Evolutionary conservation across 345 rosid species (phyloP).

Genomic region (Pistacia vera): DNA sequence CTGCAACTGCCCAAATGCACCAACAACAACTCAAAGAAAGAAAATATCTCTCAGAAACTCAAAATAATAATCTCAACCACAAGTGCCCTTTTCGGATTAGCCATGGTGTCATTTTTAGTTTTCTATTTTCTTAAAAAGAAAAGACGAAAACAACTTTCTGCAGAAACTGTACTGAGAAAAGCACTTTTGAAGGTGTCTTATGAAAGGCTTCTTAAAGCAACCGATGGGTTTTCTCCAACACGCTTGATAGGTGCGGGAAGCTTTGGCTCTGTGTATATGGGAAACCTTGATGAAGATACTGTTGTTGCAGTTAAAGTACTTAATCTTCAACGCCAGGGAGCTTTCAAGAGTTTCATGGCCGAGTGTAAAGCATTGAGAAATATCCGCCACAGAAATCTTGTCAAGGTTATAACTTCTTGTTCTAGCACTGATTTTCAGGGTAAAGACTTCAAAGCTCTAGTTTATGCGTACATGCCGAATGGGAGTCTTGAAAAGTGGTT

Average conservation of each 20-base stretch:
- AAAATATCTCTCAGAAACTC: background rate
- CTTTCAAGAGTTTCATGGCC: conserved; percentile 25
- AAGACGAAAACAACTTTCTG: background rate
- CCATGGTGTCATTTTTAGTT: background rate
- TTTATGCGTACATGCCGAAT: conserved; percentile 23
- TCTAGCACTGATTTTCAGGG: conserved; percentile 22
- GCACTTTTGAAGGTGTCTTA: conserved; percentile 16
- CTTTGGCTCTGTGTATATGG: conserved; percentile 24
- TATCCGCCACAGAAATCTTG: conserved; percentile 22
- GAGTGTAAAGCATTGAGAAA: conserved; percentile 21
- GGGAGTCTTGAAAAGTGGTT: conserved; percentile 29
- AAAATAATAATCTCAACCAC: background rate
- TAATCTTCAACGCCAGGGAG: conserved; percentile 8
- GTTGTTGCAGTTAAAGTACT: conserved; percentile 22
- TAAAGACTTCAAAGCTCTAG: conserved; percentile 27
- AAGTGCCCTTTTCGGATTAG: background rate
- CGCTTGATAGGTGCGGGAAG: conserved; percentile 21
- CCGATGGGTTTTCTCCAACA: conserved; percentile 16
- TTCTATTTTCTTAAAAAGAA: background rate
- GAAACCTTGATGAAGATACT: background rate
- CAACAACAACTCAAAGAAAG: background rate
- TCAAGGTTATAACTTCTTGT: conserved; percentile 18
- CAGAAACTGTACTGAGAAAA: background rate
- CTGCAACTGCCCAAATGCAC: conserved; percentile 13
- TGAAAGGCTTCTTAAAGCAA: conserved; percentile 10